Conservation (phyloP, 2,329 filamentous ascomycete genomes). For the Seiridium unicorne region DNA sequence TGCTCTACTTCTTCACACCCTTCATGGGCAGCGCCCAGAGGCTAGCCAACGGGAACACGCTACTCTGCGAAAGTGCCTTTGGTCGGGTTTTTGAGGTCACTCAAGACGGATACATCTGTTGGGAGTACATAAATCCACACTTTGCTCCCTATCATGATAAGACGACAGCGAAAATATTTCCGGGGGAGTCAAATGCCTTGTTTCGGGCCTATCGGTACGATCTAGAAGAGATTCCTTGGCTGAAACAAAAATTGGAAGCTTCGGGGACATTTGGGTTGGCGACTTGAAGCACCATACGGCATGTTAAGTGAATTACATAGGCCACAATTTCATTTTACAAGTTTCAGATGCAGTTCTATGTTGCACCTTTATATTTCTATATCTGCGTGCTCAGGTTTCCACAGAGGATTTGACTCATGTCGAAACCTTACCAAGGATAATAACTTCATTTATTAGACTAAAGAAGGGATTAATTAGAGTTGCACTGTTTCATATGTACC, state of each 20-base stretch:
- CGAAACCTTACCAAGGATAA: no score
- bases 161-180: not conserved
- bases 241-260: not conserved
- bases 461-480: no score
- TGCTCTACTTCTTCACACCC: not conserved
- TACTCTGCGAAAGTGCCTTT: not conserved
- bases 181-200: not conserved
- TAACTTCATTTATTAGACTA: no score
- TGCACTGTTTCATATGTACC: no score
- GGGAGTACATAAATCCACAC: not conserved
- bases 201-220: not conserved
- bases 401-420: no score
- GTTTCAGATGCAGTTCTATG: no score
- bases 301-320: no score
- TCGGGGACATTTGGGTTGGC: not conserved
- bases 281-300: no score
- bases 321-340: no score
- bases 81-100: not conserved
- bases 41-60: not conserved
- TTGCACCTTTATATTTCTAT: no score
- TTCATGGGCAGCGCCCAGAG: not conserved
- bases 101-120: not conserved
- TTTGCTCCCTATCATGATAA: not conserved
- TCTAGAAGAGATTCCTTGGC: not conserved
- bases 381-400: no score